Evolutionary conservation across 331 rosid species (phyloP).

Genomic region (Ulmus americana): DNA sequence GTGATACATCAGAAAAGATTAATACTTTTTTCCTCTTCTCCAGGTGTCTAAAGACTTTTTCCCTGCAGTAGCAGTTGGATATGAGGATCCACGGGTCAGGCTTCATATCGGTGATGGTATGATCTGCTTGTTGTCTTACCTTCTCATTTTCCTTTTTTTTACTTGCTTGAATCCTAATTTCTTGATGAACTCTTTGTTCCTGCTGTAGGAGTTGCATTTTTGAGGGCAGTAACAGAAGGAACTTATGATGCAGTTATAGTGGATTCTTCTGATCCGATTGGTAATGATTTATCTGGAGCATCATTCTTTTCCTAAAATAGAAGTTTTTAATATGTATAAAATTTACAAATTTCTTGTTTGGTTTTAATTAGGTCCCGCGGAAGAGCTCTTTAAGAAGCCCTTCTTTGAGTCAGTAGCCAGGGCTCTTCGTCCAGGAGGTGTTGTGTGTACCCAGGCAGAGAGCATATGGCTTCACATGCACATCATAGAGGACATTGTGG

Average conservation of each 20-base stretch:
- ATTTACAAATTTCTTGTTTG: slow-evolving; percentile 7
- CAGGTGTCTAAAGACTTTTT: slow-evolving; percentile 85
- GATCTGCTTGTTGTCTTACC: slow-evolving; percentile 20
- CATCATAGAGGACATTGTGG: slow-evolving; percentile 77
- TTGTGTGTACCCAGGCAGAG: slow-evolving; percentile 93
- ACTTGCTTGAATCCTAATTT: not conserved
- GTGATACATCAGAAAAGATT: not conserved
- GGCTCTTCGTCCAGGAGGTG: slow-evolving; percentile 99
- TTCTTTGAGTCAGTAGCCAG: slow-evolving; percentile 65
- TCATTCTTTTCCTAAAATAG: not conserved
- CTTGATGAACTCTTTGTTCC: slow-evolving; percentile 17
- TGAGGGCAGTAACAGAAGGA: slow-evolving; percentile 80
- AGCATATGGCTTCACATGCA: slow-evolving; percentile 99
- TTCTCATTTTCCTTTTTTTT: not conserved
- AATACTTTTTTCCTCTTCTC: not conserved
- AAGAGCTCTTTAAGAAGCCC: slow-evolving; percentile 96
- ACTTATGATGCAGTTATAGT: slow-evolving; percentile 89
- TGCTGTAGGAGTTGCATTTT: slow-evolving; percentile 80
- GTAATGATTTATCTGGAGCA: slow-evolving; percentile 29
- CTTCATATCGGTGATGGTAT: slow-evolving; percentile 91
- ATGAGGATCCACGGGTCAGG: slow-evolving; percentile 69
- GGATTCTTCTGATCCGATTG: slow-evolving; percentile 97
- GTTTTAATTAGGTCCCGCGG: slow-evolving; percentile 71
- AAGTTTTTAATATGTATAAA: not conserved
- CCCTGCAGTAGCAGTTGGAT: slow-evolving; percentile 86